These are phyloP conservation scores for Nepenthes gracilis DNA, from an alignment of 148 eudicot species.

Conservation along the genomic window DNA sequence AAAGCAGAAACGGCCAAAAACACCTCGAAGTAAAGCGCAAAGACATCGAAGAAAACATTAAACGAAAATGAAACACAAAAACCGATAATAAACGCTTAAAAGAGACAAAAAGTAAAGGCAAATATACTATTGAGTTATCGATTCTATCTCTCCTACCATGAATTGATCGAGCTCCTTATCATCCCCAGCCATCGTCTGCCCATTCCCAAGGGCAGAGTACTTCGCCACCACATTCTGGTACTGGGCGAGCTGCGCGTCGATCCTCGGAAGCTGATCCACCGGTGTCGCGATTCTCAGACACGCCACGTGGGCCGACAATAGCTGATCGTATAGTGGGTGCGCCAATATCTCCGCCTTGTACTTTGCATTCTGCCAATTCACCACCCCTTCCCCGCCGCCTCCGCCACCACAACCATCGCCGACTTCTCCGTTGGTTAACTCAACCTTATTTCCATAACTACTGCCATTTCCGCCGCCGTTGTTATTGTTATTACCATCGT, in stretches of 20 bases:
- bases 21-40: too few relatives aligned
- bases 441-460: slow-evolving; percentile 13
- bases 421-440: slow-evolving; percentile 9
- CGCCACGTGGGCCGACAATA: slow-evolving; percentile 73
- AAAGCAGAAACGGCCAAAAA: too few relatives aligned
- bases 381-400: slow-evolving; percentile 15
- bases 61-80: too few relatives aligned
- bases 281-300: slow-evolving; percentile 76
- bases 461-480: slow-evolving; percentile 3
- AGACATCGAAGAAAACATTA: too few relatives aligned
- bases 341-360: slow-evolving; percentile 43
- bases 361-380: slow-evolving; percentile 38
- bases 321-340: slow-evolving; percentile 79
- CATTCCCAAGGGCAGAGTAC: slow-evolving; percentile 45
- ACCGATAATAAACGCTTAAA: neutral
- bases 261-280: slow-evolving; percentile 80
- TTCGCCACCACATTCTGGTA: slow-evolving; percentile 62
- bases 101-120: neutral
- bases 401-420: slow-evolving; percentile 9
- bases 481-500: neutral
- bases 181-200: slow-evolving; percentile 18
- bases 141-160: slow-evolving; percentile 38
- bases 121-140: neutral
- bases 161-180: slow-evolving; percentile 89
- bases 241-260: slow-evolving; percentile 74